Percentiles rank a stretch among this genome's conserved stretches.
Evolutionary conservation across 106 monocot genomes (phyloP).

Genomic region (Alisma plantagoaquatica): DNA sequence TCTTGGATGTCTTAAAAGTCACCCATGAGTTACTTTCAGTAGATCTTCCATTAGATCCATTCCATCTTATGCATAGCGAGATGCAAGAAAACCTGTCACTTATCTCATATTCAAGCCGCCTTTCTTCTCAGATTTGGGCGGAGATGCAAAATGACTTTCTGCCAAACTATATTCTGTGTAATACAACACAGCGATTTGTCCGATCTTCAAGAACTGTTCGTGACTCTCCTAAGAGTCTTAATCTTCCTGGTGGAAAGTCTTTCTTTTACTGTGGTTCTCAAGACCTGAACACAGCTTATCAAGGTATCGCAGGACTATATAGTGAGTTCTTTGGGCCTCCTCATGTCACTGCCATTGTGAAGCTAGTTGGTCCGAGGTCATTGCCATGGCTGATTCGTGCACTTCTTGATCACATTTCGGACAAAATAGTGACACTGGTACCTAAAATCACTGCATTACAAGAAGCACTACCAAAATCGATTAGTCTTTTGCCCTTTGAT

Average conservation of each 20-base stretch:
- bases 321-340: conserved; percentile 81
- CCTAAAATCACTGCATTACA: conserved; percentile 81
- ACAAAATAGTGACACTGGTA: conserved; percentile 70
- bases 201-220: conserved; percentile 47
- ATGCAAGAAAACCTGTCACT: conserved; percentile 97
- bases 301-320: conserved; percentile 53
- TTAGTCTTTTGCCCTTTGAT: conserved; percentile 91
- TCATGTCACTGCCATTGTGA: conserved; percentile 84
- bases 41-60: conserved; percentile 79
- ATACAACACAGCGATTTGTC: conserved; percentile 93
- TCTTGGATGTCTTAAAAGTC: conserved; percentile 68
- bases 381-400: conserved; percentile 88
- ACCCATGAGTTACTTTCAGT: conserved; percentile 66
- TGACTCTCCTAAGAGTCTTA: conserved; percentile 36
- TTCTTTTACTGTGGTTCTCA: conserved; percentile 84
- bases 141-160: conserved; percentile 98
- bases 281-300: conserved; percentile 68
- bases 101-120: conserved; percentile 89
- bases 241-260: conserved; percentile 38
- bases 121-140: conserved; percentile 88
- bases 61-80: conserved; percentile 75
- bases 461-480: conserved; percentile 82
- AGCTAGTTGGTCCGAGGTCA: conserved; percentile 81
- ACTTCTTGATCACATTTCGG: conserved; percentile 75
- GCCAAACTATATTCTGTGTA: conserved; percentile 90